Conservation (phyloP, 176 grass and related monocot species). For the Paspalum notatum region DNA sequence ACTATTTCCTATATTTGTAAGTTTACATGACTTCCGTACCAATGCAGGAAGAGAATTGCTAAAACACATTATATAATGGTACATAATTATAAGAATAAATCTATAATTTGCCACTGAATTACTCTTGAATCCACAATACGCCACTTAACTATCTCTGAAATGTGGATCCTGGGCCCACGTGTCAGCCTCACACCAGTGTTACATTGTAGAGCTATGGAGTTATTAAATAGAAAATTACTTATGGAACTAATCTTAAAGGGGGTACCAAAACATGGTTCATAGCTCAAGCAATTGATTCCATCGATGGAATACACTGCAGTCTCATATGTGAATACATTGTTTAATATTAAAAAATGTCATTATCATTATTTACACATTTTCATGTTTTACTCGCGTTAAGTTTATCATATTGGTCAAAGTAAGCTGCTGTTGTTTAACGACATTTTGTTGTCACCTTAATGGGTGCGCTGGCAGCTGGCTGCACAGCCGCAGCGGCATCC, state of each 20-base stretch:
- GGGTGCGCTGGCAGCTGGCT: not conserved
- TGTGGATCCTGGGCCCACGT: too few species aligned
- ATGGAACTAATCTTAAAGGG: too few species aligned
- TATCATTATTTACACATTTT: not conserved
- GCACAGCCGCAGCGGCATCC: too few species aligned
- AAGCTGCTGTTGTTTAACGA: slow-evolving; percentile 22
- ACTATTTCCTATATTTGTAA: slow-evolving; percentile 3
- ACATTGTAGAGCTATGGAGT: too few species aligned
- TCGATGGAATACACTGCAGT: not conserved
- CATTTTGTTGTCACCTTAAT: not conserved
- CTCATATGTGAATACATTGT: not conserved
- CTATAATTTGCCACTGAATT: too few species aligned
- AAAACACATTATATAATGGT: not conserved
- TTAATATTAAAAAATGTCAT: not conserved
- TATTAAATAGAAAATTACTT: too few species aligned
- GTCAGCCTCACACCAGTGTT: too few species aligned
- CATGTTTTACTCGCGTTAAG: slow-evolving; percentile 12
- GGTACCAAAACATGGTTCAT: not conserved
- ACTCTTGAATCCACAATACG: too few species aligned
- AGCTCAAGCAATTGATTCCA: not conserved
- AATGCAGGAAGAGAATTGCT: not conserved
- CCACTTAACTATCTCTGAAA: too few species aligned
- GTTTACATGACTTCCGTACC: not conserved
- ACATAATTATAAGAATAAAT: too few species aligned
- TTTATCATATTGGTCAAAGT: slow-evolving; percentile 4